Conservation (phyloP, 306 rosid species). For the Cucurbita argyrosperma region DNA sequence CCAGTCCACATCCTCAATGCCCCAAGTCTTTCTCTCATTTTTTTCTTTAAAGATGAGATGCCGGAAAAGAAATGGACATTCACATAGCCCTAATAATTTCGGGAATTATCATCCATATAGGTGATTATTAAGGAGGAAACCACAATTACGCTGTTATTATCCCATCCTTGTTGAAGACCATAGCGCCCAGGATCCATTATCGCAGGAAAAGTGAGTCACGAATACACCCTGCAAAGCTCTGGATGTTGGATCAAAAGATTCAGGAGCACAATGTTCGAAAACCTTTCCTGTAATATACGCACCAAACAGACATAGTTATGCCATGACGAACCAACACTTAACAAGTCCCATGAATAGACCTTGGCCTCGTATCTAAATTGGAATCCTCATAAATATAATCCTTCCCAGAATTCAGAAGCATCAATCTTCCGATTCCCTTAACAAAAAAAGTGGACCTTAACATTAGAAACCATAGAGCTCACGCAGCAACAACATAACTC, state of each 20-base stretch:
- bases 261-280: slow-evolving; percentile 46
- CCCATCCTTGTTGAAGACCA: slow-evolving; percentile 98
- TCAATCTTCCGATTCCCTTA: slow-evolving; percentile 18
- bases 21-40: slow-evolving; percentile 70
- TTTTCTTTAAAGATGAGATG: slow-evolving; percentile 59
- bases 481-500: background rate
- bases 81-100: slow-evolving; percentile 80
- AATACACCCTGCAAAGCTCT: slow-evolving; percentile 21
- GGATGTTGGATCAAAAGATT: slow-evolving; percentile 23
- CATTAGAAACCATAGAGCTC: background rate
- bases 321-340: slow-evolving; percentile 50
- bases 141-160: slow-evolving; percentile 99
- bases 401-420: slow-evolving; percentile 24
- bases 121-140: slow-evolving; percentile 99
- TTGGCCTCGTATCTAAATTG: slow-evolving; percentile 33
- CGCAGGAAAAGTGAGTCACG: slow-evolving; percentile 34
- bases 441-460: background rate
- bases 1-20: slow-evolving; percentile 97
- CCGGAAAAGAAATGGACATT: slow-evolving; percentile 51
- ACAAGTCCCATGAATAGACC: slow-evolving; percentile 45
- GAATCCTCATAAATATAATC: slow-evolving; percentile 32
- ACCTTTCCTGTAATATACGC: slow-evolving; percentile 74
- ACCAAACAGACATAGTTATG: slow-evolving; percentile 65
- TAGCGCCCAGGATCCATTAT: slow-evolving; percentile 98
- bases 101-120: slow-evolving; percentile 81